Percentiles rank a stretch among this genome's conserved stretches.
Evolutionary conservation across 495 filamentous ascomycete genomes (phyloP).

Genomic region (Xylaria castorea): DNA sequence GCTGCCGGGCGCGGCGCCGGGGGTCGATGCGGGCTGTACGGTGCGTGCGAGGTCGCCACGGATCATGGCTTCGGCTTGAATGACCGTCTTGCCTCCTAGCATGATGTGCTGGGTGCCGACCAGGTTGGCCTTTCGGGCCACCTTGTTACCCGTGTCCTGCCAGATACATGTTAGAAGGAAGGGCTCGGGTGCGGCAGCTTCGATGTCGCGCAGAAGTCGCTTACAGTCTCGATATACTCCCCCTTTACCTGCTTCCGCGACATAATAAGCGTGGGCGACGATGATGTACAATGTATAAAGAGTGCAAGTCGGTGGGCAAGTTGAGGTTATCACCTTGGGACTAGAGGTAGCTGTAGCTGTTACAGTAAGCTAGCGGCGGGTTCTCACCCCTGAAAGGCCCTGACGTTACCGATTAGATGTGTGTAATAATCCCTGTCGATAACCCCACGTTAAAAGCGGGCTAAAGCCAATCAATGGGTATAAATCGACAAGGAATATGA

Average conservation of each 20-base stretch:
- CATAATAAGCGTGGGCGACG: slow-evolving; percentile 53
- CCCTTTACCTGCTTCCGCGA: slow-evolving; percentile 78
- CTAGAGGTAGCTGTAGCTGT: not conserved
- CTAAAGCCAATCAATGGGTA: no score
- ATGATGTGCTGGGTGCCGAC: slow-evolving; percentile 97
- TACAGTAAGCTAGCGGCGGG: not conserved
- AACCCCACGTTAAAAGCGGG: no score
- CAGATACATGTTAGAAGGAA: slow-evolving; percentile 15
- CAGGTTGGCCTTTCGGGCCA: slow-evolving; percentile 86
- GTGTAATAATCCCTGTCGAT: no score
- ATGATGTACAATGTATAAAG: not conserved
- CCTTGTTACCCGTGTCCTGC: slow-evolving; percentile 97
- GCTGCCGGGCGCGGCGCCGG: slow-evolving; percentile 45
- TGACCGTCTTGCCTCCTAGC: slow-evolving; percentile 93
- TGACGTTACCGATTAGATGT: no score
- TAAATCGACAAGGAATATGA: no score
- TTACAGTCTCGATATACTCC: slow-evolving; percentile 97
- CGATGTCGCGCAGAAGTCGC: slow-evolving; percentile 14
- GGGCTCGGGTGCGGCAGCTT: not conserved
- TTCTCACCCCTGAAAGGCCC: no score
- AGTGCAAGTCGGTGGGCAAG: not conserved
- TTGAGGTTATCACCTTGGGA: not conserved
- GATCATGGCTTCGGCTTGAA: slow-evolving; percentile 89
- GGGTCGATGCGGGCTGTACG: slow-evolving; percentile 43
- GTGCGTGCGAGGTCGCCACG: slow-evolving; percentile 84